Percentiles rank a stretch among this genome's conserved stretches.
These are phyloP conservation scores for Neonectria punicea DNA, from an alignment of 2,329 filamentous ascomycete genomes.

Conservation along the genomic window DNA sequence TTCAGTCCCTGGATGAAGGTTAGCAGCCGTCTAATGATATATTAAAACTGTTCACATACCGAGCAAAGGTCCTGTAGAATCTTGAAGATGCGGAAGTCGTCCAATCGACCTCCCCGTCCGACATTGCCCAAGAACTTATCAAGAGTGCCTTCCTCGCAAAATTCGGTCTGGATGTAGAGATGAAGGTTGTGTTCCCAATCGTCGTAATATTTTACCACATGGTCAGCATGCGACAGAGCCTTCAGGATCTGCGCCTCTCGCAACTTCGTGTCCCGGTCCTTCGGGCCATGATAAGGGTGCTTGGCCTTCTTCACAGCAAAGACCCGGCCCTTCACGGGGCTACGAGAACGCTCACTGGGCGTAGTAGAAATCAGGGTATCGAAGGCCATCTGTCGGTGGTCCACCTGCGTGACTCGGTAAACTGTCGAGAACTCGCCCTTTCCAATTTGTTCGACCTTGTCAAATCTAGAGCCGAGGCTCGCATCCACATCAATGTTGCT, in stretches of 20 bases:
- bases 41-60: slow-evolving; percentile 63
- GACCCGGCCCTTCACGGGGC: slow-evolving; percentile 67
- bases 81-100: slow-evolving; percentile 99
- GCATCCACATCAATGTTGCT: slow-evolving; percentile 78
- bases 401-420: slow-evolving; percentile 74
- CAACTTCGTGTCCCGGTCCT: slow-evolving; percentile 84
- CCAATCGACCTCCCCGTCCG: slow-evolving; percentile 85
- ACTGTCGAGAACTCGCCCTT: slow-evolving; percentile 95
- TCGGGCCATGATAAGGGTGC: slow-evolving; percentile 78
- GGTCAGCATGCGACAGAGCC: slow-evolving; percentile 81
- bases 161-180: slow-evolving; percentile 97
- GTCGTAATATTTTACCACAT: slow-evolving; percentile 85
- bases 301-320: slow-evolving; percentile 96
- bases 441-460: slow-evolving; percentile 82
- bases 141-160: slow-evolving; percentile 92
- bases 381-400: slow-evolving; percentile 46
- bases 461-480: slow-evolving; percentile 78
- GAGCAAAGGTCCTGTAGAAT: slow-evolving; percentile 86
- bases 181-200: slow-evolving; percentile 88
- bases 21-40: slow-evolving; percentile 3
- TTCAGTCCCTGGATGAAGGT: slow-evolving; percentile 74
- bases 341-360: slow-evolving; percentile 59
- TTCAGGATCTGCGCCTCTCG: slow-evolving; percentile 85
- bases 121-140: slow-evolving; percentile 86
- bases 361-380: slow-evolving; percentile 58